A percentile compares a stretch with the other conserved stretches of the same genome.
Conservation (phyloP, 768 basidiomycete species). For the Leucocoprinus sp. region DNA sequence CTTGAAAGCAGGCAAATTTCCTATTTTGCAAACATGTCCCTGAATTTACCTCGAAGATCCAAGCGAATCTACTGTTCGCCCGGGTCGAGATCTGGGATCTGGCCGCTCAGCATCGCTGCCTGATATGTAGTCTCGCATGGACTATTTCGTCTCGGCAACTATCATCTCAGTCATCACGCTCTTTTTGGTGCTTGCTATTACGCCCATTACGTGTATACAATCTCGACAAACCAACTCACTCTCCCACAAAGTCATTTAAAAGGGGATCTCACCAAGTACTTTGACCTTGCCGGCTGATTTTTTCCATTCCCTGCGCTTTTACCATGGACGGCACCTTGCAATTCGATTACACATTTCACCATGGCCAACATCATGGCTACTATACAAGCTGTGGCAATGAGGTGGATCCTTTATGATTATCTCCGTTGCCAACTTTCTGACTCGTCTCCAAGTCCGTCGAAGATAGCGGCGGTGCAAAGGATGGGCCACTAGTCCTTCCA, state of each 20-base stretch:
- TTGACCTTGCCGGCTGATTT: not conserved
- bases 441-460: not conserved
- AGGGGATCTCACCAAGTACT: not conserved
- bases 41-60: slow-evolving; percentile 11
- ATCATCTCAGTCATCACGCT: not conserved
- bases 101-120: not conserved
- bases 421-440: not conserved
- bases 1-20: not conserved
- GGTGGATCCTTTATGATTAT: not conserved
- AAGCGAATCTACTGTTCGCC: not conserved
- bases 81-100: slow-evolving; percentile 1
- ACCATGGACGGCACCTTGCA: too few species aligned
- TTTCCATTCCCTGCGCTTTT: not conserved
- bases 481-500: not conserved
- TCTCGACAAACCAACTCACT: not conserved
- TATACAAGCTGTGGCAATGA: not conserved
- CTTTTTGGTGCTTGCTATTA: not conserved
- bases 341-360: too few species aligned
- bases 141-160: slow-evolving; percentile 5
- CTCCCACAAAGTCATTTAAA: slow-evolving; percentile 3
- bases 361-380: not conserved
- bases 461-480: not conserved
- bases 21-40: slow-evolving; percentile 1
- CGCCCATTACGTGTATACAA: slow-evolving; percentile 6
- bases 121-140: not conserved